Percentiles rank a stretch among this genome's conserved stretches.
Evolutionary conservation across 176 grass and related monocot species (phyloP).

Genomic region (Phragmites australis): DNA sequence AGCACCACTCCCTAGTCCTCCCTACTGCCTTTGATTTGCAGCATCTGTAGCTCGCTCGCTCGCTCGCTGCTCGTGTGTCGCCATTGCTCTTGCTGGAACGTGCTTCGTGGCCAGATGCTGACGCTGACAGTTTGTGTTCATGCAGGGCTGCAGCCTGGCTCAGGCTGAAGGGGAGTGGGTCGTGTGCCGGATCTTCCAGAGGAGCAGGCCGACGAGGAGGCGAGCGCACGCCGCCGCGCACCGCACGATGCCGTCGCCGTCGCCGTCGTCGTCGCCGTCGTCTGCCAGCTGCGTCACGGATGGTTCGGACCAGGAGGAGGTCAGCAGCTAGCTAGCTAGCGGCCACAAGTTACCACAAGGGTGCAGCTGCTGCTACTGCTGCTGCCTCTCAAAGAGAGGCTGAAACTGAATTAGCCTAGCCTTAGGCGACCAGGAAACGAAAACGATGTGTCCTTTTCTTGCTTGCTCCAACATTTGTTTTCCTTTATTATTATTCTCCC

Average conservation of each 20-base stretch:
- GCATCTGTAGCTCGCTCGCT: neutral
- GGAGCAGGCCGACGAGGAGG: constrained; percentile 24
- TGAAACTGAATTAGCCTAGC: constrained; percentile 22
- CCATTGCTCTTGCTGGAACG: neutral
- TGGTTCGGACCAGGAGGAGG: constrained; percentile 54
- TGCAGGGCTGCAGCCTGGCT: constrained; percentile 51
- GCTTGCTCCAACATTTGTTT: constrained; percentile 11
- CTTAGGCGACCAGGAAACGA: constrained; percentile 29
- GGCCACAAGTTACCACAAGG: neutral
- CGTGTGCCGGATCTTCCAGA: constrained; percentile 78
- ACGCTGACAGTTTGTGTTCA: neutral
- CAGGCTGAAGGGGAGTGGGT: constrained; percentile 56
- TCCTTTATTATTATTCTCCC: neutral
- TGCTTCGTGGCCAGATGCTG: neutral
- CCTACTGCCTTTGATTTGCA: neutral
- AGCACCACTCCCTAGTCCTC: too few species aligned
- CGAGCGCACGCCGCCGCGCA: neutral
- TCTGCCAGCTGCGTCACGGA: constrained; percentile 70
- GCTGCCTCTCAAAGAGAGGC: constrained; percentile 49
- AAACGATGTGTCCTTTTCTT: constrained; percentile 30
- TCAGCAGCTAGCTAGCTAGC: constrained; percentile 48
- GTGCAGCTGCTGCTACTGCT: neutral
- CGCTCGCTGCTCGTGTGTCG: neutral
- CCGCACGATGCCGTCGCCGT: neutral
- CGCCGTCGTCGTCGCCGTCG: constrained; percentile 31